Base-by-base conservation (phyloP, 2,329 filamentous ascomycete genomes). In the Chaetomiaceae sp. region DNA sequence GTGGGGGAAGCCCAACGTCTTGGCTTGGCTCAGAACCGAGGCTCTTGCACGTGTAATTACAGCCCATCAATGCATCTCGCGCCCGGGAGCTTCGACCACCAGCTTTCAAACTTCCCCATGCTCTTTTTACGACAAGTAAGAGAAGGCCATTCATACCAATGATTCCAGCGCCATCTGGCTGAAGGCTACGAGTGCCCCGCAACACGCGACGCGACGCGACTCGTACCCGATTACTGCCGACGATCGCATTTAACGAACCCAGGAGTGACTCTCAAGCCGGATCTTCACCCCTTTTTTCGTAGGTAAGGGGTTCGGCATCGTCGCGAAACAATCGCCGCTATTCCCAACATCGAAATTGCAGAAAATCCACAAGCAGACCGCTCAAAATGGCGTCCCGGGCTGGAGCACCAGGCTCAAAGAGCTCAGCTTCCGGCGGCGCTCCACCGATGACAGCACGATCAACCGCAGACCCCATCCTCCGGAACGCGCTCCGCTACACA, bases 401-500 rank as follows among this genome's bases (percentile, higher is more conserved):
- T 5, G 53, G 52, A 29, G 38, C 47, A 30, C 40, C 53, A 32
- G 38, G 43, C 13, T 38, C 53, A 13, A 32, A 27, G 20, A 46
- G 46, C 25, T 25, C 56, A 11, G 43, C 29, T n/a, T 4, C 34
- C 14, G 38, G 45, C 27, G 27, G 43, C 38, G 25, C 32, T 27
- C 36, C 56, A 11, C 44, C 52, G 4, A 20, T 53, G 7, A 56
- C 56, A 6, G 55, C 58, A 14, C 55, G 45, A 16, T 59, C 59
- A 18, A 56, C 56, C 1, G 43, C 53, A 4, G 60, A 62, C 20
- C 58, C 59, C 29, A 78, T 95, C 58, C 78, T 95, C 52, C 88
- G 89, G 69, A 95, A 94, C 69, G 85, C 89, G 38, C 77, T 96
- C 54, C 86, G 90, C 61, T 91, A 96, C 71, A 94, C 88, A 53